Base-by-base conservation (phyloP, 192 early-diverging fungal genomes). In the Jimgerdemannia flammicorona region DNA sequence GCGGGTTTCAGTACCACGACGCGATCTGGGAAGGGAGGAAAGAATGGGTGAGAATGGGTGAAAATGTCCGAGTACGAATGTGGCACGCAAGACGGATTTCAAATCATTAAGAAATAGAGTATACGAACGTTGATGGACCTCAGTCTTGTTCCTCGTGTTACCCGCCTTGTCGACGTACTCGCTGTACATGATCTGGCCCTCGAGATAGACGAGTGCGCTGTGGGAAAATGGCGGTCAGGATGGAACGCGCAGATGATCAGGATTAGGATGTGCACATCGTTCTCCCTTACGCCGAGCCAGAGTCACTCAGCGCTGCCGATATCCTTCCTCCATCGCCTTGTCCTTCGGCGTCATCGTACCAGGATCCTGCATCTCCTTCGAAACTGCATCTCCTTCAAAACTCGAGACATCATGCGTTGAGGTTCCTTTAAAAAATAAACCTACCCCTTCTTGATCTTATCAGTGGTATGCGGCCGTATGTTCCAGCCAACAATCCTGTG, bases 81-180 rank as follows among this genome's bases (percentile, higher is more conserved):
- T 29, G 29, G 29, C 29, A 29, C 29, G 29, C 29, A 29, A 29
- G 29, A 29, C 29, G 29, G 29, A 29, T 29, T 29, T 29, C 29
- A 29, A 29, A 29, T 29, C 29, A 29, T 29, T 29, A 29, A 29
- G 29, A 29, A 29, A 29, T 29, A 29, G 29, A 29, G 29, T 29
- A 29, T 29, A 29, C 29, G 29, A 29, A 85, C 86, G 74, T 80
- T 85, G 80, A 4, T 74, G 40, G 69, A 87, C 85, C 20, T 87
- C 86, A 11, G 91, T 86, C 20, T 78, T 78, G 67, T 83, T 78
- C 67, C 83, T 84, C 17, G 89, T 83, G 39, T 77, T 75, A 42
- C 87, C 89, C 1, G 91, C 89, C 86, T 90, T 90, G 75, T 87
- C 85, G 43, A 85, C 90, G 75, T 83, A 91, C 4, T 84, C 79